Base-by-base conservation (phyloP, 2,329 filamentous ascomycete species). In the Bipolaris sorokiniana region DNA sequence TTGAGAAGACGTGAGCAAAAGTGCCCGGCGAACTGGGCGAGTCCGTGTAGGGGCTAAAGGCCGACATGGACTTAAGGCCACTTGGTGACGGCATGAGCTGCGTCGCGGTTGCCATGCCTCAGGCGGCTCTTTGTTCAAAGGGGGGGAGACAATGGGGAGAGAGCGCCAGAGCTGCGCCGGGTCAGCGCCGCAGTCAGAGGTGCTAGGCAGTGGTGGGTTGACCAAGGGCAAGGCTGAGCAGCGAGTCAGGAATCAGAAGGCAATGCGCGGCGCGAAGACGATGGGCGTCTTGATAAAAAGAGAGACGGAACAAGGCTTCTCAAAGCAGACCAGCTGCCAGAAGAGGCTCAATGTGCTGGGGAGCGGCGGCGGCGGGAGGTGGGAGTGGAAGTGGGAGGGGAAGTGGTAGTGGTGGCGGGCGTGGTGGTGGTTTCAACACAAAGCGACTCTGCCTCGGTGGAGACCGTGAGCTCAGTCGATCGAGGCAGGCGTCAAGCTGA, bases 21-120 rank as follows among this genome's bases (percentile, higher is more conserved):
- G 76, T 74, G 47, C 75, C 76, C 22, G 81, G 81, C 42, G 81
- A 83, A 61, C 76, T 79, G 48, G 81, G 80, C 40, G 81, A 82
- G 62, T 83, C 80, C 47, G 80, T 78, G 68, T 81, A 83, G n/a
- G 81, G 79, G 63, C 78, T 80, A 71, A 82, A 81, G 51, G 78
- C 74, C 49, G 59, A 62, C 59, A 62, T 62, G 61, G 80, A 82
- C 62, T 76, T 75, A 58, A 81, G 68, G 59, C 68, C 69, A 46
- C 60, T 74, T 31, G 73, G 73, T 40, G 78, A 80, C 62, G 80
- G 77, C 79, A 81, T 81, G 59, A 80, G 75, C 62, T 79, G 78
- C 23, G 74, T 76, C 46, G 69, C 72, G 44, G 74, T 75, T 48
- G 75, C 75, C 75, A 77, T 77, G 68, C 62, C 70, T 70, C 61